Base-by-base conservation (phyloP, 148 eudicot species). In the Drosera capensis region DNA sequence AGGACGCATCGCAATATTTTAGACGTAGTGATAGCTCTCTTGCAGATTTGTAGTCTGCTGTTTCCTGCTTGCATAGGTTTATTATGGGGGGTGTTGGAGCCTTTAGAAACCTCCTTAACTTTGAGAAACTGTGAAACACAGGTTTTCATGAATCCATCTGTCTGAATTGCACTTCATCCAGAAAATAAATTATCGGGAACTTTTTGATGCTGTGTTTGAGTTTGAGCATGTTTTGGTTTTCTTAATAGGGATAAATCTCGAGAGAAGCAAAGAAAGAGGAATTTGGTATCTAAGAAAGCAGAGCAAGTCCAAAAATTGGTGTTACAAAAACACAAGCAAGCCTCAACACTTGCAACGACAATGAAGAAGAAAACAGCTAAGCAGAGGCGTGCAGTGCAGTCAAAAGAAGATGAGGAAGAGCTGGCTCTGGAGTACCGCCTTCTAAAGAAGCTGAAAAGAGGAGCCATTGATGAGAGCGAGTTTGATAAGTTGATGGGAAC, bases 201-300 rank as follows among this genome's bases (percentile, higher is more conserved):
- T n/a, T n/a, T n/a, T n/a, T n/a, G n/a, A n/a, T n/a, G n/a, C n/a
- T n/a, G n/a, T n/a, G n/a, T n/a, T n/a, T n/a, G n/a, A n/a, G n/a
- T n/a, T n/a, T 34, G 25, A 49, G 3, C 2, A n/a, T 23, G 14
- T 48, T 3, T 35, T 25, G 46, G 17, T 25, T 48, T 49, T 16
- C 28, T 25, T 22, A 61, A 25, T 46, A 88, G 99, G 70, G 95
- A 90, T 57, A 90, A 90, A 70, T 68, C 75, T 43, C 87, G 99
- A n/a, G 85, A 90, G 70, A 90, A 90, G 61, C 99, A 90, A 60
- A 73, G 99, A 56, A 75, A 74, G 69, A 73, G 59, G 73, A 90
- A 90, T 28, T 56, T 90, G 59, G 56, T 68, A 46, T 78, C 49
- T n/a, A 84, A 66, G 71, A 68, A 71, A 57, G 76, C 70, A 14